phyloP scores from a whole-genome alignment of 2,329 filamentous ascomycete genomes.

The Neonectria hederae region DNA sequence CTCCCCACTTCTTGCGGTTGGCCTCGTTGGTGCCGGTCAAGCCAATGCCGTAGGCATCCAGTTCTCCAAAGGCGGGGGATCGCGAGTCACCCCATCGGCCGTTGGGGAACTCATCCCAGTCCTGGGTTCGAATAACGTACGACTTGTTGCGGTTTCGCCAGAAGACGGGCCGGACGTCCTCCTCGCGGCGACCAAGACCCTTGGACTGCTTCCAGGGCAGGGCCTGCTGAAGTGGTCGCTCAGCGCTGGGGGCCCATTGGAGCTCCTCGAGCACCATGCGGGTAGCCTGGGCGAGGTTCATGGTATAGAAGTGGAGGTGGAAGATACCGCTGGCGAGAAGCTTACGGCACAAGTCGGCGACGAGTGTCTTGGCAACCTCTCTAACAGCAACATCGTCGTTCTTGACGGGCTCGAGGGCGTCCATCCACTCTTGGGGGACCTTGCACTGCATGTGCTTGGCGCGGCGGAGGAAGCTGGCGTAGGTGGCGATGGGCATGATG shows the following conservation, averaged over 20 bases:
- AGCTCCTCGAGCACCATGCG: slow-evolving; percentile 94
- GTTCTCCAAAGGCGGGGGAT: slow-evolving; percentile 93
- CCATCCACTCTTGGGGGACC: slow-evolving; percentile 83
- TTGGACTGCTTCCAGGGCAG: slow-evolving; percentile 97
- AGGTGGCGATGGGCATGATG: slow-evolving; percentile 91
- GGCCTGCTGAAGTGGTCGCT: slow-evolving; percentile 85
- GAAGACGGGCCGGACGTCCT: slow-evolving; percentile 98
- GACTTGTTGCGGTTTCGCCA: slow-evolving; percentile 98
- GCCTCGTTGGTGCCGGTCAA: slow-evolving; percentile 95
- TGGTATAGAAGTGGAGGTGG: slow-evolving; percentile 98
- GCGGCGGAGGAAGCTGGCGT: slow-evolving; percentile 89
- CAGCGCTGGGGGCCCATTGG: slow-evolving; percentile 78
- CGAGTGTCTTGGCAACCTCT: slow-evolving; percentile 85
- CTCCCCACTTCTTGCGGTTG: slow-evolving; percentile 94
- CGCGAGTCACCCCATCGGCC: slow-evolving; percentile 97
- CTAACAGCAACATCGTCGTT: slow-evolving; percentile 94
- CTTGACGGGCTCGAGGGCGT: slow-evolving; percentile 89
- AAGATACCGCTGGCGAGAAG: slow-evolving; percentile 83
- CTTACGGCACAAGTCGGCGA: slow-evolving; percentile 89
- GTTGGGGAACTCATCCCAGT: slow-evolving; percentile 99
- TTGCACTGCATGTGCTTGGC: slow-evolving; percentile 91
- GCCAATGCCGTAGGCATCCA: slow-evolving; percentile 93
- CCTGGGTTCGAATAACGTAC: slow-evolving; percentile 93
- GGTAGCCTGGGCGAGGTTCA: slow-evolving; percentile 96
- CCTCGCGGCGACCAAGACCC: slow-evolving; percentile 84